A percentile compares a stretch with the other conserved stretches of the same genome.
These are phyloP conservation scores for Kregervanrija fluxuum DNA, from an alignment of 805 yeast species.

Conservation along the genomic window DNA sequence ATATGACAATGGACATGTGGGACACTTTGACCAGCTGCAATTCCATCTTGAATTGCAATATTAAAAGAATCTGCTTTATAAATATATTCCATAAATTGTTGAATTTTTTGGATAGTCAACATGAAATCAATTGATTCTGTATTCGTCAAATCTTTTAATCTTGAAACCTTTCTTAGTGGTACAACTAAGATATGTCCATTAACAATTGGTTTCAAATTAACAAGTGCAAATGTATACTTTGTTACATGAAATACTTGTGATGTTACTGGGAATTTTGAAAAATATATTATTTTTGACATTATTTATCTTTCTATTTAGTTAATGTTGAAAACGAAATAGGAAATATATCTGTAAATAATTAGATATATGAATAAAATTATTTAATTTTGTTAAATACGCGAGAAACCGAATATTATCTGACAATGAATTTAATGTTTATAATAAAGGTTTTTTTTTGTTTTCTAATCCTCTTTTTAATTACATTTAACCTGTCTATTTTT, in stretches of 20 bases:
- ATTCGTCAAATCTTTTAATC: slow-evolving; percentile 60
- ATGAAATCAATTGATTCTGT: slow-evolving; percentile 79
- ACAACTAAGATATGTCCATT: slow-evolving; percentile 92
- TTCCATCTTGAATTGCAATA: slow-evolving; percentile 93
- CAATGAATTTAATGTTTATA: too few species aligned
- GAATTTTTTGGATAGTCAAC: slow-evolving; percentile 62
- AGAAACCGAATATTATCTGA: background rate
- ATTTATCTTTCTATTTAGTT: background rate
- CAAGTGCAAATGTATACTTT: slow-evolving; percentile 70
- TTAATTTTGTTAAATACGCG: background rate
- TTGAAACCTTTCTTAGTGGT: slow-evolving; percentile 62
- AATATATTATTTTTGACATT: slow-evolving; percentile 29
- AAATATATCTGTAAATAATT: background rate
- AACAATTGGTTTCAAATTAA: slow-evolving; percentile 84
- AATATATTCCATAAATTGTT: slow-evolving; percentile 53
- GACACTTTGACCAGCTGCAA: slow-evolving; percentile 92
- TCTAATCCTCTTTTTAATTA: background rate
- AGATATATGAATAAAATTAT: background rate
- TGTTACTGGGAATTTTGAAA: slow-evolving; percentile 48
- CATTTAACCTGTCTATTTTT: background rate
- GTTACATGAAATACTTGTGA: slow-evolving; percentile 54
- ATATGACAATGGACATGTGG: slow-evolving; percentile 94
- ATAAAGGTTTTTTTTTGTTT: too few species aligned
- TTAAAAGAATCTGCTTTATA: slow-evolving; percentile 82
- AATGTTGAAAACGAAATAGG: background rate